Evolutionary conservation across 441 rosid species (phyloP).

Genomic region (Sinapis alba): DNA sequence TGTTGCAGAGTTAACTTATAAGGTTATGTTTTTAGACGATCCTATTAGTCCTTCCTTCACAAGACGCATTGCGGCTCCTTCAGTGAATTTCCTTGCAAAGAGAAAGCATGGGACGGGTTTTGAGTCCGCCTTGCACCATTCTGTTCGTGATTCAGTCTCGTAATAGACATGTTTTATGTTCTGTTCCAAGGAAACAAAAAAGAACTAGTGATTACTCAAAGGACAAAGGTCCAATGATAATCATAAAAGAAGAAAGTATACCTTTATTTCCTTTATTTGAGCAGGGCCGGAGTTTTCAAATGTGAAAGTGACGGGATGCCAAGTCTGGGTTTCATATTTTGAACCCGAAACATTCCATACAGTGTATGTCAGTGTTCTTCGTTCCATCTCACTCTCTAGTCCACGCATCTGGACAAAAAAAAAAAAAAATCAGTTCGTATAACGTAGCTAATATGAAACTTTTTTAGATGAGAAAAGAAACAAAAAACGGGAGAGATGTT

Average conservation of each 20-base stretch:
- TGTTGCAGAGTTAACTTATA: constrained; percentile 16
- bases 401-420: constrained; percentile 81
- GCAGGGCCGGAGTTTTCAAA: constrained; percentile 58
- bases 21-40: constrained; percentile 30
- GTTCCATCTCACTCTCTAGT: constrained; percentile 78
- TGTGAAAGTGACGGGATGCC: constrained; percentile 91
- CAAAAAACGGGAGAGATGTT: background rate
- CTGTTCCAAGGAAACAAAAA: constrained; percentile 45
- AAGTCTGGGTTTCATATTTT: constrained; percentile 63
- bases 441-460: background rate
- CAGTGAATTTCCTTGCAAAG: constrained; percentile 87
- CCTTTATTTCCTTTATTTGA: constrained; percentile 74
- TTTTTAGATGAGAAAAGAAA: background rate
- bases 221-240: background rate
- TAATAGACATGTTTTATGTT: constrained; percentile 68
- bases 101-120: constrained; percentile 70
- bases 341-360: constrained; percentile 74
- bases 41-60: constrained; percentile 67
- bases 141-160: constrained; percentile 76
- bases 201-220: background rate
- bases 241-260: constrained; percentile 22
- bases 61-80: constrained; percentile 89
- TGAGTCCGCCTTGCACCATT: constrained; percentile 69
- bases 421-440: constrained; percentile 11
- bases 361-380: constrained; percentile 91